These are phyloP conservation scores for Nymphaea thermarum DNA, from an alignment of 164 flowering plant species.

Conservation along the genomic window DNA sequence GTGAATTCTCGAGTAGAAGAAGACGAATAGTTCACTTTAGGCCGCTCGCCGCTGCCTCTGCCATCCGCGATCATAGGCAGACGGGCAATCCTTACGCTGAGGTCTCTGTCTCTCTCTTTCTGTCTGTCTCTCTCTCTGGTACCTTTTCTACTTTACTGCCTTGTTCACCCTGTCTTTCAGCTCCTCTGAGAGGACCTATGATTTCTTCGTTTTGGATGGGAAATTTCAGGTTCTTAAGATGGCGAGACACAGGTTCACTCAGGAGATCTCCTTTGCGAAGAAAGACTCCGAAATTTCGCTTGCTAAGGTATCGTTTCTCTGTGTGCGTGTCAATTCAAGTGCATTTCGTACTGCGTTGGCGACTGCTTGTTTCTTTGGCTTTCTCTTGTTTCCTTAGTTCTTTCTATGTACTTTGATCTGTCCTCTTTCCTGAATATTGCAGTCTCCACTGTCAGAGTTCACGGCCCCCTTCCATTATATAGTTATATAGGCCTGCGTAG, in stretches of 20 bases:
- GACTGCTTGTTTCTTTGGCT: no score
- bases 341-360: no score
- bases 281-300: slow-evolving; percentile 56
- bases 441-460: no score
- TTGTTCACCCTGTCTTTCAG: neutral
- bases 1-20: neutral
- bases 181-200: neutral
- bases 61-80: neutral
- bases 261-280: slow-evolving; percentile 47
- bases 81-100: neutral
- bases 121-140: slow-evolving; percentile 1
- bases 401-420: no score
- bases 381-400: no score
- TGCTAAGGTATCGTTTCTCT: slow-evolving; percentile 27
- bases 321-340: no score
- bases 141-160: neutral
- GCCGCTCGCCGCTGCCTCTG: neutral
- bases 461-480: no score
- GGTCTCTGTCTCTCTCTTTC: neutral
- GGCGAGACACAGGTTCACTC: slow-evolving; percentile 48
- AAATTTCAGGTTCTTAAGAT: slow-evolving; percentile 14
- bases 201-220: neutral
- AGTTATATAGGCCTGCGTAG: no score
- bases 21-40: neutral
- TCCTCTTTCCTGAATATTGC: no score